Evolutionary conservation across 306 rosid species (phyloP).

Genomic region (Ammopiptanthus mongolicus): DNA sequence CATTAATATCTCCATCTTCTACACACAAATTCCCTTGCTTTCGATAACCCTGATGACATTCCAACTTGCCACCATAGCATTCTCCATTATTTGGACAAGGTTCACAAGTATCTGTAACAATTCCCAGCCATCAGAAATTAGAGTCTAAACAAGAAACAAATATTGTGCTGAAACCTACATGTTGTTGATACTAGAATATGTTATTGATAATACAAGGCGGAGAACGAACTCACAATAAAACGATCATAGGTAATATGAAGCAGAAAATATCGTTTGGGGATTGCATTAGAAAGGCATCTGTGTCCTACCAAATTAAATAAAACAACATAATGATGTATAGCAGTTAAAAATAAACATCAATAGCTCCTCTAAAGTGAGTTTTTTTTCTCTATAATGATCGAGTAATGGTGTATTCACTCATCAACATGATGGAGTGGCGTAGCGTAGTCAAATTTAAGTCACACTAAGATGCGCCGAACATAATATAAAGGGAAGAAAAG

Average conservation of each 20-base stretch:
- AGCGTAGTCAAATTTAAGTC: background rate
- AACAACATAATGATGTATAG: background rate
- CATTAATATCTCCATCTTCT: conserved; percentile 73
- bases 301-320: conserved; percentile 15
- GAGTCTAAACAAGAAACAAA: background rate
- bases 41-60: conserved; percentile 64
- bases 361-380: no score
- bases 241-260: conserved; percentile 8
- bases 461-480: background rate
- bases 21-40: conserved; percentile 61
- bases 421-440: background rate
- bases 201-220: background rate
- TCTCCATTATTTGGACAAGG: conserved; percentile 85
- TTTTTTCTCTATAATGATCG: no score
- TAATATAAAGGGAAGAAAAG: background rate
- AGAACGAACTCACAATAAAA: conserved; percentile 10
- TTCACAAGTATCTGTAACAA: conserved; percentile 60
- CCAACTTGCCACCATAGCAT: conserved; percentile 56
- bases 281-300: background rate
- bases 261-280: background rate
- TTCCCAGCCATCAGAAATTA: background rate
- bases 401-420: no score
- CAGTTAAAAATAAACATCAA: conserved; percentile 1
- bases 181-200: conserved; percentile 3
- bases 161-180: background rate